Conservation (phyloP, 2,329 filamentous ascomycete species). For the Claviceps fusiformis region DNA sequence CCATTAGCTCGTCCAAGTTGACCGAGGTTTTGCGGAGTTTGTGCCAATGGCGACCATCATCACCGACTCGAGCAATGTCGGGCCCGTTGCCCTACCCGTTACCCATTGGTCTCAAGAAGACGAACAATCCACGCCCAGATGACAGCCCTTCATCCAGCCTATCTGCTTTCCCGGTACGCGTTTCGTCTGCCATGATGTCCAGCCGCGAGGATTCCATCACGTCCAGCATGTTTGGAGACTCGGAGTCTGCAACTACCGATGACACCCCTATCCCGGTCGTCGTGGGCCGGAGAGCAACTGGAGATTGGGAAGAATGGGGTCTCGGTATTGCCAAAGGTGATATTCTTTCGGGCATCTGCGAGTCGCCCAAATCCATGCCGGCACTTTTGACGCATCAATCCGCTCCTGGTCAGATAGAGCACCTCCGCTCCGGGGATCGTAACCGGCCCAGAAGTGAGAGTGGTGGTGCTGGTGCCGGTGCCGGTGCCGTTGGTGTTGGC, state of each 20-base stretch:
- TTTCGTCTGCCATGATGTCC: constrained; percentile 66
- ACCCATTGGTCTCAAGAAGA: constrained; percentile 51
- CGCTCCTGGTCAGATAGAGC: constrained; percentile 48
- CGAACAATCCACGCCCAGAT: constrained; percentile 48
- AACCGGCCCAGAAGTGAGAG: constrained; percentile 62
- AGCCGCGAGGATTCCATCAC: constrained; percentile 82
- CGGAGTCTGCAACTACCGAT: constrained; percentile 64
- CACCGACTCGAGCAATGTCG: constrained; percentile 29
- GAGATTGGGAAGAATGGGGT: constrained; percentile 68
- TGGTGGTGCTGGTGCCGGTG: constrained; percentile 32
- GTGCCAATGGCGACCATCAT: constrained; percentile 84
- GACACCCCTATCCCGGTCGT: constrained; percentile 57
- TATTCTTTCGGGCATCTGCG: constrained; percentile 17
- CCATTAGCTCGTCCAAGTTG: constrained; percentile 82
- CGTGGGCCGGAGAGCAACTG: constrained; percentile 57
- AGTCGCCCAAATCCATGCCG: constrained; percentile 30
- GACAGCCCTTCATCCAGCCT: constrained; percentile 78
- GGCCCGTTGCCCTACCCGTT: constrained; percentile 42
- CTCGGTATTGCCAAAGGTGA: constrained; percentile 64
- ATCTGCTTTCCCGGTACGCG: constrained; percentile 52
- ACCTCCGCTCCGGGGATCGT: constrained; percentile 54
- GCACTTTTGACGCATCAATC: constrained; percentile 47
- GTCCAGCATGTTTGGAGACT: constrained; percentile 77
- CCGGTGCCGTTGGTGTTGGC: too few relatives aligned
- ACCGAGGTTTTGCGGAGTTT: constrained; percentile 76